Percentiles rank a stretch among this genome's conserved stretches.
Evolutionary conservation across 768 basidiomycete genomes (phyloP).

Genomic region (Suillus brevipes): DNA sequence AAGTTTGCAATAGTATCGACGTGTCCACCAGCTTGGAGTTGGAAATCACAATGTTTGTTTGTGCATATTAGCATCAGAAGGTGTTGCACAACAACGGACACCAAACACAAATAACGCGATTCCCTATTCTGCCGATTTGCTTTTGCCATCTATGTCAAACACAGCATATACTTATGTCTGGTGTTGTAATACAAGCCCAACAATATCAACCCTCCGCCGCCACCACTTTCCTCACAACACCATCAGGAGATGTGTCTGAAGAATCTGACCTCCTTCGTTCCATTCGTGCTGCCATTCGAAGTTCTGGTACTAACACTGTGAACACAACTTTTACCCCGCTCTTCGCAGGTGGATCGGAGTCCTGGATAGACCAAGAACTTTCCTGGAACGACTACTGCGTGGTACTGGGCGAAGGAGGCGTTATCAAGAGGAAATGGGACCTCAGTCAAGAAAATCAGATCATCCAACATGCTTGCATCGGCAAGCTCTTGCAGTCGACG

Average conservation of each 20-base stretch:
- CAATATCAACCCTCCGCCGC: slow-evolving; percentile 46
- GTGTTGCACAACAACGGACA: slow-evolving; percentile 2
- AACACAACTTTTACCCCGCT: slow-evolving; percentile 44
- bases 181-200: slow-evolving; percentile 40
- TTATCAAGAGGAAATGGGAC: slow-evolving; percentile 72
- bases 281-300: slow-evolving; percentile 61
- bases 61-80: slow-evolving; percentile 16
- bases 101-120: slow-evolving; percentile 6
- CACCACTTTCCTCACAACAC: slow-evolving; percentile 38
- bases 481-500: slow-evolving; percentile 59
- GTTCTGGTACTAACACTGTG: slow-evolving; percentile 45
- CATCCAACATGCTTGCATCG: slow-evolving; percentile 81
- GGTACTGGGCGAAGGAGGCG: slow-evolving; percentile 63
- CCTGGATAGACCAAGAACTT: slow-evolving; percentile 60
- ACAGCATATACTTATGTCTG: slow-evolving; percentile 17
- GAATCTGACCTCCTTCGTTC: slow-evolving; percentile 51
- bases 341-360: slow-evolving; percentile 40
- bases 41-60: background rate
- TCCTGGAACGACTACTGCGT: slow-evolving; percentile 69
- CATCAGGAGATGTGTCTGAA: slow-evolving; percentile 15
- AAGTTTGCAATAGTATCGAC: slow-evolving; percentile 20
- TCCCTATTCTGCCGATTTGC: background rate
- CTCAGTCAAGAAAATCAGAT: slow-evolving; percentile 70
- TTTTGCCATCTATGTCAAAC: background rate
- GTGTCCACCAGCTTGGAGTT: background rate